A percentile compares a stretch with the other conserved stretches of the same genome.
Evolutionary conservation across 2,329 filamentous ascomycete genomes (phyloP).

Genomic region (Aureobasidium sp.): DNA sequence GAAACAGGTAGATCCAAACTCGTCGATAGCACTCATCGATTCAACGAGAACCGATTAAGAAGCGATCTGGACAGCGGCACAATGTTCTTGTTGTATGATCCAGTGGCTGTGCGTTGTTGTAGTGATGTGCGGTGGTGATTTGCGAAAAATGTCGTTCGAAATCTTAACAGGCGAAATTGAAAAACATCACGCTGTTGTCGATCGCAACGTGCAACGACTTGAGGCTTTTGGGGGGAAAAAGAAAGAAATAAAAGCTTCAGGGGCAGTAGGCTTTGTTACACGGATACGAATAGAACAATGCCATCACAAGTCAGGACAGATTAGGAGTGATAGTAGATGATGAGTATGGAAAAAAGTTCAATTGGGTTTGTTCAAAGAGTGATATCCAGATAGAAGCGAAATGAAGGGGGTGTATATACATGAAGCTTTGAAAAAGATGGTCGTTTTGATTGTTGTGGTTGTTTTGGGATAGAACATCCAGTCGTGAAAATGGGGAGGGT

Average conservation of each 20-base stretch:
- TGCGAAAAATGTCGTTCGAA: no score
- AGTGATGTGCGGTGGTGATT: neutral
- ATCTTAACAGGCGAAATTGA: conserved; percentile 8
- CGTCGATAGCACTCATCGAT: neutral
- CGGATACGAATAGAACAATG: neutral
- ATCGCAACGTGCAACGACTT: neutral
- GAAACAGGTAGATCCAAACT: neutral
- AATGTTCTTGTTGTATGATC: neutral
- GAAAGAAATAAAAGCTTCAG: neutral
- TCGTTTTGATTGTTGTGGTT: conserved; percentile 2
- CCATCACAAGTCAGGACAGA: neutral
- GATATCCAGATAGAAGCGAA: conserved; percentile 11
- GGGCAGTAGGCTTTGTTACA: neutral
- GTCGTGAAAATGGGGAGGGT: neutral
- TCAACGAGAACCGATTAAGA: neutral
- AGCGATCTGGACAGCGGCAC: neutral
- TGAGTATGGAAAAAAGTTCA: neutral
- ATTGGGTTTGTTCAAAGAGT: conserved; percentile 6
- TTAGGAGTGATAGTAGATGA: neutral
- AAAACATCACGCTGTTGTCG: conserved; percentile 1
- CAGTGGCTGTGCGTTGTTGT: conserved; percentile 1
- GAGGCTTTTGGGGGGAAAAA: no score
- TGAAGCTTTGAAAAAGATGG: neutral
- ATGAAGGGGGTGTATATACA: conserved; percentile 7
- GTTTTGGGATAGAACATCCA: neutral